phyloP scores from a whole-genome alignment of 2,329 filamentous ascomycete genomes.

The Aspergillus clavatus region DNA sequence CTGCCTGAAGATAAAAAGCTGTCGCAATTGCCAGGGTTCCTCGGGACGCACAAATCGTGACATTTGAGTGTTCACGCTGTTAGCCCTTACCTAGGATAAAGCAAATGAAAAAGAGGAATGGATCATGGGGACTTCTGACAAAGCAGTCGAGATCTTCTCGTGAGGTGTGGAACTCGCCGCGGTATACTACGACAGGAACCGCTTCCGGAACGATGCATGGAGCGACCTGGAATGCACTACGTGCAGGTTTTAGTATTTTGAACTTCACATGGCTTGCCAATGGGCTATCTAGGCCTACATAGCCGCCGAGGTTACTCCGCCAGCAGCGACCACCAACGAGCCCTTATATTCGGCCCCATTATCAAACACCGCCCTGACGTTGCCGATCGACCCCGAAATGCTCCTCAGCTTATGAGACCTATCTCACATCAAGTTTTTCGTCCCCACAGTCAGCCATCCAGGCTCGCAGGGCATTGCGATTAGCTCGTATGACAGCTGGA shows the following conservation, averaged over 20 bases:
- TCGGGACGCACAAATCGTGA: too few species aligned
- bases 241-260: background rate
- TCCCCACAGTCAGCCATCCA: constrained; percentile 11
- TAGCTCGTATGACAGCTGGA: constrained; percentile 4
- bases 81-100: too few species aligned
- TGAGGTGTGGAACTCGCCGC: constrained; percentile 6
- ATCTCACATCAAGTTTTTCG: constrained; percentile 8
- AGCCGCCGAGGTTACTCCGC: constrained; percentile 7
- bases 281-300: background rate
- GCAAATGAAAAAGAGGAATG: too few species aligned
- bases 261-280: background rate
- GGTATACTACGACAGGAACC: constrained; percentile 7
- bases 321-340: constrained; percentile 8
- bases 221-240: constrained; percentile 2
- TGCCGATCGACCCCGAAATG: background rate
- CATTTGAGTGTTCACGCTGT: too few species aligned
- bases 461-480: constrained; percentile 7
- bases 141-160: constrained; percentile 5
- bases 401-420: constrained; percentile 3
- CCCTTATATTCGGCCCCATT: constrained; percentile 7
- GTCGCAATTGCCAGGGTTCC: too few species aligned
- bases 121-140: too few species aligned
- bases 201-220: constrained; percentile 1
- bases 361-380: constrained; percentile 3
- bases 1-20: too few species aligned